phyloP scores from a whole-genome alignment of 176 grass and related monocot genomes.

The barley (Hordeum vulgare) region MorexV3_pseudomolecules_assembly NC_058518.1:487131461-487131960 shows the following conservation, averaged over 20 bases:
- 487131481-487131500: slow-evolving; percentile 2
- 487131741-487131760: slow-evolving; percentile 35
- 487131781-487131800: slow-evolving; percentile 33
- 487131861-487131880: slow-evolving; percentile 3
- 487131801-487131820: slow-evolving; percentile 45
- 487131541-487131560: slow-evolving; percentile 73
- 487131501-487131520: slow-evolving; percentile 72
- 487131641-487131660: not conserved
- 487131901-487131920: slow-evolving; percentile 71
- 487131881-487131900: slow-evolving; percentile 43
- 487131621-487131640: not conserved
- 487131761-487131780: slow-evolving; percentile 24
- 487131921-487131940: slow-evolving; percentile 70
- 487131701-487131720: slow-evolving; percentile 51
- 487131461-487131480: slow-evolving; percentile 17
- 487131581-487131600: slow-evolving; percentile 23
- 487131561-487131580: slow-evolving; percentile 65
- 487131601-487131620: not conserved
- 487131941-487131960: slow-evolving; percentile 64
- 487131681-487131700: slow-evolving; percentile 60
- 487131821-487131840: slow-evolving; percentile 9
- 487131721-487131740: slow-evolving; percentile 54
- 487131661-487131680: slow-evolving; percentile 15
- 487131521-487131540: slow-evolving; percentile 79
- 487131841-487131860: slow-evolving; percentile 20